Base-by-base conservation (phyloP, 1,139 yeast genomes). In the Scheffersomyces parashehatae region DNA sequence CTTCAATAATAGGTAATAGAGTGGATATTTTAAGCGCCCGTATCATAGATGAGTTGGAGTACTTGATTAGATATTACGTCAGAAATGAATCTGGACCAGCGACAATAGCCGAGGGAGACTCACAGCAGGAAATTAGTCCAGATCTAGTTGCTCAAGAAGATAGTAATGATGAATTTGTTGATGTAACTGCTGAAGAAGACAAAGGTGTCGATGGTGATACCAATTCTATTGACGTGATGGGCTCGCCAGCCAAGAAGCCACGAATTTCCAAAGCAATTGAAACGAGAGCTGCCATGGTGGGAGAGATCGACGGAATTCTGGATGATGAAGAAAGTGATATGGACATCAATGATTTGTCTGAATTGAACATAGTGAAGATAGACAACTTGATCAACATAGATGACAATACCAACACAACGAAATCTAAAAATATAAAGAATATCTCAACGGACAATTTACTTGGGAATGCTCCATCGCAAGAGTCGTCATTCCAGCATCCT, bases 1-100 rank as follows among this genome's bases (percentile, higher is more conserved):
- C 53, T 20, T 58, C 58, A 15, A 38, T 50, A 12, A 61, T 70
- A 13, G 73, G 74, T 5, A 72, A 72, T 3, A 75, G 84, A 50
- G 76, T 85, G 42, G 97, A 89, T 64, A 70, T 87, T 11, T 67
- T 89, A 45, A 84, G 95, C 59, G 93, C 95, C 3, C 70, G 95
- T 52, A 85, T 88, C 1, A 77, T 88, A 35, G 88, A 85, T 53
- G 96, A 89, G 59, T 78, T 88, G 49, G 79, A 79, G 50, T 73
- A 57, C 45, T 62, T 74, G 41, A 68, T 74, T 28, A 47, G 75
- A 16, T 68, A 60, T 50, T 73, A 69, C 47, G 56, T 69, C 24
- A 55, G 56, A 29, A 54, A 54, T 42, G 68, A 63, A 16, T 44
- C 56, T 1, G 36, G 55, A 20, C 47, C 51, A 4, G 47, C 44